Base-by-base conservation (phyloP, 768 basidiomycete species). In the Rhodocollybia butyracea region DNA sequence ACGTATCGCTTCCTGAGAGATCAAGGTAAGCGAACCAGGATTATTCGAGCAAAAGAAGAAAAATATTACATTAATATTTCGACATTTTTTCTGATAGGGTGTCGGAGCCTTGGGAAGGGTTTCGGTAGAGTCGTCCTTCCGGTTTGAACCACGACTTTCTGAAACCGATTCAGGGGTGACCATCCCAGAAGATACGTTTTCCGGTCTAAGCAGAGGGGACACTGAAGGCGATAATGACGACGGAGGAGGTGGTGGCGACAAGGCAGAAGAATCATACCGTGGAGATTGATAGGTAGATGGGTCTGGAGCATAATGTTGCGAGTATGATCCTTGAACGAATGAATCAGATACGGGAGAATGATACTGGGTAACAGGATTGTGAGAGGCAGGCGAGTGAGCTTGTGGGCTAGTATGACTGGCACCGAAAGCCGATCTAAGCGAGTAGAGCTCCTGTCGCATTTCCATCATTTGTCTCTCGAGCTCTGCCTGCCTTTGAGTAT, bases 1-100 rank as follows among this genome's bases (percentile, higher is more conserved):
- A 12, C 88, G 84, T 76, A 90, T 82, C 1, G 88, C 89, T 60
- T 86, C 81, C 89, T 89, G 41, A 24, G 13, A 62, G 19, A 53
- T 8, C 39, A 36, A 24, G 45, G 54, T 43, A 26, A 30, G 54
- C 39, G 36, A 36, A 31, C 36, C 15, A 22, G 43, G 51, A n/a
- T n/a, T n/a, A n/a, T n/a, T n/a, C n/a, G n/a, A 5, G 39, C 24
- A 39, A 15, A 52, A 19, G 10, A 19, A 1, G 39, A 56, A 57
- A 45, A 29, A 12, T 66, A 73, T 60, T 66, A 86, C 88, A 64
- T 88, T 83, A 22, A 90, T 82, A 0, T 86, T 89, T 36, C 86
- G 72, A 67, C 81, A 83, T 11, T 82, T 78, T 39, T 64, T 81
- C 66, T 88, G 87, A 59, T 85, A 86, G 50, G n/a, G n/a, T n/a